Percentiles rank a stretch among this genome's conserved stretches.
Conservation (phyloP, 164 flowering plant species). For the Piper longum region DNA sequence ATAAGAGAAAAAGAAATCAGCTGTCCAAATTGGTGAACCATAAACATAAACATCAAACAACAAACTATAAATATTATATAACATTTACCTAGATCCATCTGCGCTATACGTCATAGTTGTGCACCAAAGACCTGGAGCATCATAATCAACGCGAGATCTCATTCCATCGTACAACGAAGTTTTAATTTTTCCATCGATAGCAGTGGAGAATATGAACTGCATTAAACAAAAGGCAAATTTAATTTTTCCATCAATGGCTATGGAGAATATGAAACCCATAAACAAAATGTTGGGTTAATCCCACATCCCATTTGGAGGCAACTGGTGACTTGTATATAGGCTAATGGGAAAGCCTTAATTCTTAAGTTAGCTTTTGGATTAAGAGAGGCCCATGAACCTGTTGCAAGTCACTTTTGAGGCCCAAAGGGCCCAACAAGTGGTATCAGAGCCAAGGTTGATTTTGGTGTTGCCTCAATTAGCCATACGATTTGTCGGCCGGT, state of each 20-base stretch:
- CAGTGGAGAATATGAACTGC: constrained; percentile 70
- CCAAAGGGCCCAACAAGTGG: no score
- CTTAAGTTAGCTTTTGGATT: no score
- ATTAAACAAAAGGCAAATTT: constrained; percentile 1
- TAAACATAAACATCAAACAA: no score
- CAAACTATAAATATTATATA: neutral
- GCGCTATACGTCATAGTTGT: constrained; percentile 69
- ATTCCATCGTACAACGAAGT: constrained; percentile 65
- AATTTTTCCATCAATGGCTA: neutral
- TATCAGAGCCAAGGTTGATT: no score
- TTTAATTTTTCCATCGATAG: constrained; percentile 70
- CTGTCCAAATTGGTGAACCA: neutral
- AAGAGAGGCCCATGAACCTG: no score
- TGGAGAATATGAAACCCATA: neutral
- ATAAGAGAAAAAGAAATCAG: neutral
- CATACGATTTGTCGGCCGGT: no score
- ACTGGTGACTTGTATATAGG: no score
- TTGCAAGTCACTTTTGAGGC: no score
- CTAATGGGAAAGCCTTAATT: no score
- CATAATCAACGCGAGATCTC: constrained; percentile 73
- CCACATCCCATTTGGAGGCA: no score
- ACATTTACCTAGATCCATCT: constrained; percentile 54
- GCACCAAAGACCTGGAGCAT: constrained; percentile 70
- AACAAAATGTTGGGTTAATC: no score
- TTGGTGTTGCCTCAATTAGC: no score